phyloP scores from a whole-genome alignment of 768 basidiomycete genomes.

The Termitomyces sp. region DNA sequence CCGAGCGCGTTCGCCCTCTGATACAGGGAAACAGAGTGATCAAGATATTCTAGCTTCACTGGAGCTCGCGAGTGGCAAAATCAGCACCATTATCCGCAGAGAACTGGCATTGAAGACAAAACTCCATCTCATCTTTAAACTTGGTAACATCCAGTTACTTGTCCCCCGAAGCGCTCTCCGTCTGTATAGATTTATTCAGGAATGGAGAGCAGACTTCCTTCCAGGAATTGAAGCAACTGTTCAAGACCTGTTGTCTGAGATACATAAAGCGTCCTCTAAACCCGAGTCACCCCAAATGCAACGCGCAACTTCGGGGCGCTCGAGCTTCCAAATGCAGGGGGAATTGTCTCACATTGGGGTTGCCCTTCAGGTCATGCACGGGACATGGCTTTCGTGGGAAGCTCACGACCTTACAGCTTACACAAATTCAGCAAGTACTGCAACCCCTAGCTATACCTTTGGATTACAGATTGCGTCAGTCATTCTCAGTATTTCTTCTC shows the following conservation, averaged over 20 bases:
- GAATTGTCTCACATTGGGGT: slow-evolving; percentile 47
- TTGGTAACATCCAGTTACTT: slow-evolving; percentile 43
- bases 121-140: slow-evolving; percentile 36
- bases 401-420: slow-evolving; percentile 45
- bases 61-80: slow-evolving; percentile 36
- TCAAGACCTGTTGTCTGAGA: slow-evolving; percentile 59
- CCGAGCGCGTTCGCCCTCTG: slow-evolving; percentile 50
- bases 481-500: slow-evolving; percentile 51
- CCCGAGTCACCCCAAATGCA: slow-evolving; percentile 25
- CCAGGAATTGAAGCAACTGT: slow-evolving; percentile 67
- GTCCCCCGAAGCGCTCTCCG: slow-evolving; percentile 81
- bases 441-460: slow-evolving; percentile 38
- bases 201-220: slow-evolving; percentile 78
- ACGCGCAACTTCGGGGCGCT: slow-evolving; percentile 19
- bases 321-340: slow-evolving; percentile 45
- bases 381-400: slow-evolving; percentile 82
- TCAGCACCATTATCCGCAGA: slow-evolving; percentile 40
- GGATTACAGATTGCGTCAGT: slow-evolving; percentile 64
- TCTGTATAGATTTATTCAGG: slow-evolving; percentile 71
- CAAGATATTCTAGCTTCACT: slow-evolving; percentile 62
- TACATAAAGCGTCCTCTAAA: slow-evolving; percentile 36
- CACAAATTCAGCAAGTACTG: slow-evolving; percentile 29
- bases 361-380: slow-evolving; percentile 79
- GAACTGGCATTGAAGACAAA: slow-evolving; percentile 35
- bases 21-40: slow-evolving; percentile 30